Conservation (phyloP, 257 asterid genomes). For the Scutellaria baicalensis region DNA sequence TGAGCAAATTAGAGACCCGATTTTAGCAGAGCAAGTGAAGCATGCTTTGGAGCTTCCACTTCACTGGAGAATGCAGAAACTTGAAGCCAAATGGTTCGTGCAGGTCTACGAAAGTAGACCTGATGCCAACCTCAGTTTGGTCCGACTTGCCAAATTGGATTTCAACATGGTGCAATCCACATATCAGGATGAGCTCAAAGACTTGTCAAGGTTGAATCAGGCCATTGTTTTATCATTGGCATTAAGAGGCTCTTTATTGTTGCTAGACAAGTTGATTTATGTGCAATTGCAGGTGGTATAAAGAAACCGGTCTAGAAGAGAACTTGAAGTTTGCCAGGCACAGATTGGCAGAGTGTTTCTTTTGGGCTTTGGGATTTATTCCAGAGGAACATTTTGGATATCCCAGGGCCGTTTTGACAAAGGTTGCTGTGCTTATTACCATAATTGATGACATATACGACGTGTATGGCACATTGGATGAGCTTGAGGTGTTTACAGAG, state of each 20-base stretch:
- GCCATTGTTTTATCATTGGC: background rate
- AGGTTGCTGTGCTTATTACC: constrained; percentile 18
- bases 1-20: background rate
- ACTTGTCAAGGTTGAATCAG: constrained; percentile 26
- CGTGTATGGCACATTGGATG: constrained; percentile 43
- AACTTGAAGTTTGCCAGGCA: constrained; percentile 40
- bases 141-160: constrained; percentile 28
- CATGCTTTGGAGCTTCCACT: constrained; percentile 46
- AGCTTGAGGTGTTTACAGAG: constrained; percentile 36
- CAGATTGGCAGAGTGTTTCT: constrained; percentile 34
- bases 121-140: constrained; percentile 3
- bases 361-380: constrained; percentile 32
- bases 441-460: constrained; percentile 42
- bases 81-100: constrained; percentile 47
- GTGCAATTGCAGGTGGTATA: constrained; percentile 32
- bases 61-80: constrained; percentile 44
- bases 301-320: constrained; percentile 19
- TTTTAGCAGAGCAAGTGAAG: constrained; percentile 18
- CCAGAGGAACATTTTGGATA: constrained; percentile 26
- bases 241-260: background rate
- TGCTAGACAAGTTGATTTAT: background rate
- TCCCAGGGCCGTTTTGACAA: constrained; percentile 26
- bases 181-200: constrained; percentile 34
- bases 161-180: constrained; percentile 31
- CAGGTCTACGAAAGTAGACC: constrained; percentile 8